Percentiles rank a stretch among this genome's conserved stretches.
Evolutionary conservation across 2,329 filamentous ascomycete genomes (phyloP).

Genomic region (Pseudocercospora crystallina): DNA sequence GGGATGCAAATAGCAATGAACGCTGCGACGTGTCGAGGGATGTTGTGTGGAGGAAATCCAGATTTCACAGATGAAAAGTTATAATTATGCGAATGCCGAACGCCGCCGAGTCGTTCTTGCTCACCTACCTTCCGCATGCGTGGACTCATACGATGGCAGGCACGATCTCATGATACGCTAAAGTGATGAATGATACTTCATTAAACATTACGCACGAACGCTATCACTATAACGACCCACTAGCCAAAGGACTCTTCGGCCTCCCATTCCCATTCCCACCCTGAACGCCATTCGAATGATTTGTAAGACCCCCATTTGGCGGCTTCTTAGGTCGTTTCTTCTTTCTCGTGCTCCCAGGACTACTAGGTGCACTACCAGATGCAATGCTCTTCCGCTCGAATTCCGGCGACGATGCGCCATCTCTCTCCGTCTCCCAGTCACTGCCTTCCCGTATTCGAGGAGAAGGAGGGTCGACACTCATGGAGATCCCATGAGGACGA

Average conservation of each 20-base stretch:
- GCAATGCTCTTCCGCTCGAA: neutral
- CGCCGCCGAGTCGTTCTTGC: no score
- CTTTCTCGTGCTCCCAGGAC: slow-evolving; percentile 15
- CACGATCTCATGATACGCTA: no score
- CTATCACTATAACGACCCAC: slow-evolving; percentile 12
- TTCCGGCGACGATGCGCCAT: slow-evolving; percentile 1
- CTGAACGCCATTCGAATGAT: slow-evolving; percentile 6
- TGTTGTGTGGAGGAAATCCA: no score
- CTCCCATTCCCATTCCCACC: slow-evolving; percentile 7
- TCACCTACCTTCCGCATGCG: no score
- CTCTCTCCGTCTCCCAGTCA: slow-evolving; percentile 4
- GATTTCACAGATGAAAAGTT: no score
- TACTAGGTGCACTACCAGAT: neutral
- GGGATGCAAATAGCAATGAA: no score
- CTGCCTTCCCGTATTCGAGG: neutral
- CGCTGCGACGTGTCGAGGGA: no score
- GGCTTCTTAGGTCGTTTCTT: slow-evolving; percentile 15
- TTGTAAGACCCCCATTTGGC: neutral
- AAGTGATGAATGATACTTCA: neutral
- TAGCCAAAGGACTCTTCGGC: slow-evolving; percentile 20
- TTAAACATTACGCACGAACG: slow-evolving; percentile 3
- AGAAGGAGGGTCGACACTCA: neutral
- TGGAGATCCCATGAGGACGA: slow-evolving; percentile 8
- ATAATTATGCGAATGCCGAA: no score
- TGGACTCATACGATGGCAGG: no score